Conservation (phyloP, 2,329 filamentous ascomycete genomes). For the Epicoccum sorghinum region DNA sequence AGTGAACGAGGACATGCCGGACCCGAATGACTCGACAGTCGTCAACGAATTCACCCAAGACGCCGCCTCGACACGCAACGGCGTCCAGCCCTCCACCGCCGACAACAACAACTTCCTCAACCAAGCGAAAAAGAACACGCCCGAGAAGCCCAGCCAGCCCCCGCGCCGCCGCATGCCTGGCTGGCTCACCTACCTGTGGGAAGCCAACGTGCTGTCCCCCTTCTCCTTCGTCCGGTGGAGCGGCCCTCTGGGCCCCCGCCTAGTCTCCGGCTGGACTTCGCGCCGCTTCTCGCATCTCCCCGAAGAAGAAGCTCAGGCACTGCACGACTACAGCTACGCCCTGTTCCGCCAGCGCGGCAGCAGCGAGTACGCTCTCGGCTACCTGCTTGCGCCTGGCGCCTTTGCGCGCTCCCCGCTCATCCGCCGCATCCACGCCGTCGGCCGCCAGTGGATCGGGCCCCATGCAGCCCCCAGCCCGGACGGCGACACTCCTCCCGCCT, state of each 20-base stretch:
- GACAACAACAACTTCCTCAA: constrained; percentile 64
- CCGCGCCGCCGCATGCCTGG: constrained; percentile 71
- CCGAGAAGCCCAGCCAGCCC: constrained; percentile 47
- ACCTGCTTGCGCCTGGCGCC: constrained; percentile 90
- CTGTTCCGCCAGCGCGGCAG: constrained; percentile 92
- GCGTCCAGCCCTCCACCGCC: constrained; percentile 67
- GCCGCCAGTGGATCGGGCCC: constrained; percentile 66
- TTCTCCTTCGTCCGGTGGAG: constrained; percentile 89
- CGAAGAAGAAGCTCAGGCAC: constrained; percentile 74
- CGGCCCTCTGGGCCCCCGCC: constrained; percentile 85
- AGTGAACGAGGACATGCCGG: constrained; percentile 78
- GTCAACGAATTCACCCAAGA: constrained; percentile 81
- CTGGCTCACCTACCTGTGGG: constrained; percentile 95
- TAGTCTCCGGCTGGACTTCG: constrained; percentile 94
- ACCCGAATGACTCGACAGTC: constrained; percentile 73
- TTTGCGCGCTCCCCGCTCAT: constrained; percentile 89
- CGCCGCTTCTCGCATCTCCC: constrained; percentile 91
- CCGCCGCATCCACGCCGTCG: constrained; percentile 82
- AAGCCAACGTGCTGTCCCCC: constrained; percentile 86
- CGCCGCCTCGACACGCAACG: constrained; percentile 72
- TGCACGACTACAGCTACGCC: constrained; percentile 93
- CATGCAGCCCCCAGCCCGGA: constrained; percentile 36
- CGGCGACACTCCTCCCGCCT: constrained; percentile 27
- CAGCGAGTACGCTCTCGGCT: constrained; percentile 91
- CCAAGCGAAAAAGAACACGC: constrained; percentile 38